Evolutionary conservation across 1,139 yeast species (phyloP).

Genomic region (Zygosaccharomyces pseudobailii): DNA sequence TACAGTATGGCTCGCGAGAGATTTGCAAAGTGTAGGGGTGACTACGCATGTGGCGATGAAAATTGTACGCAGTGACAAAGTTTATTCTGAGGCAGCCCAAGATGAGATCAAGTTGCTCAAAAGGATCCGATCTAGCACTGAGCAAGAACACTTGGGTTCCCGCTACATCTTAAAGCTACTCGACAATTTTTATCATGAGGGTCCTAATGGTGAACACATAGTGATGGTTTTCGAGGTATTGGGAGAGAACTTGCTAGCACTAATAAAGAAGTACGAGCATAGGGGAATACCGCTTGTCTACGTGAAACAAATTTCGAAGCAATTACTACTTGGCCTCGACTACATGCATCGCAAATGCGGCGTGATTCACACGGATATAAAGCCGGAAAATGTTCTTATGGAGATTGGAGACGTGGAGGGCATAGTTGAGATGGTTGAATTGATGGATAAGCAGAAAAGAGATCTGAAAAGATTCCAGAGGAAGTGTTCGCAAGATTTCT

Average conservation of each 20-base stretch:
- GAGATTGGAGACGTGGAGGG: slow-evolving; percentile 71
- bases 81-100: slow-evolving; percentile 69
- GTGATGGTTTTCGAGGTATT: slow-evolving; percentile 79
- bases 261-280: slow-evolving; percentile 58
- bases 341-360: slow-evolving; percentile 71
- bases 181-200: slow-evolving; percentile 63
- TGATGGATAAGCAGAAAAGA: slow-evolving; percentile 48
- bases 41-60: slow-evolving; percentile 67
- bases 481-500: slow-evolving; percentile 22
- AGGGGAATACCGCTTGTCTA: slow-evolving; percentile 68
- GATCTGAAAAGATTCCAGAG: slow-evolving; percentile 40
- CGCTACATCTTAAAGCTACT: slow-evolving; percentile 58
- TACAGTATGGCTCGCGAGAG: slow-evolving; percentile 73
- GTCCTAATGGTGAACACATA: slow-evolving; percentile 73
- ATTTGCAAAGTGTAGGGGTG: slow-evolving; percentile 39
- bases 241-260: slow-evolving; percentile 70
- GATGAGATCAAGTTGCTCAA: slow-evolving; percentile 60
- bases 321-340: slow-evolving; percentile 60
- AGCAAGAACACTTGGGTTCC: slow-evolving; percentile 51
- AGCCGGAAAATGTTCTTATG: slow-evolving; percentile 72
- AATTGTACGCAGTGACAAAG: slow-evolving; percentile 67
- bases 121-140: slow-evolving; percentile 22
- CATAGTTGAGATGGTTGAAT: slow-evolving; percentile 56
- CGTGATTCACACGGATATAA: slow-evolving; percentile 72
- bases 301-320: slow-evolving; percentile 70